Percentiles rank a stretch among this genome's conserved stretches.
These are phyloP conservation scores for Boletellus ananas DNA, from an alignment of 768 basidiomycete species.

Conservation along the genomic window DNA sequence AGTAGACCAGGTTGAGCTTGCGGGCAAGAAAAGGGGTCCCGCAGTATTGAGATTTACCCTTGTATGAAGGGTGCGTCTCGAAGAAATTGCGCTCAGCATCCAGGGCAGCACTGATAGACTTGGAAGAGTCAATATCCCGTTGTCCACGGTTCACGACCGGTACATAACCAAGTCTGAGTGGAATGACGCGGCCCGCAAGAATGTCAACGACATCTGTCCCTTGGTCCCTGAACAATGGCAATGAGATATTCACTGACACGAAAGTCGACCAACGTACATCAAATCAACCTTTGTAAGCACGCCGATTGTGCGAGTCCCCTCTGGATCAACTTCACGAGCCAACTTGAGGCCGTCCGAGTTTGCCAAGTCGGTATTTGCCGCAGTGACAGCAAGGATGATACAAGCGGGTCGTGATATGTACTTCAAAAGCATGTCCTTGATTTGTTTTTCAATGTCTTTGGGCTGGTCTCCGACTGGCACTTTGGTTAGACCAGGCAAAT, in stretches of 20 bases:
- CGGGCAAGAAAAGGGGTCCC: constrained; percentile 96
- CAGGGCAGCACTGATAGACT: constrained; percentile 79
- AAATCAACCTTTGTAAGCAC: constrained; percentile 98
- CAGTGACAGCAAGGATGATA: constrained; percentile 95
- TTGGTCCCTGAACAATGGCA: constrained; percentile 66
- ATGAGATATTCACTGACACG: constrained; percentile 2
- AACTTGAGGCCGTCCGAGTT: constrained; percentile 97
- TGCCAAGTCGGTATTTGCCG: constrained; percentile 94
- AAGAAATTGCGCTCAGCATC: constrained; percentile 92
- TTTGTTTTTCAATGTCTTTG: constrained; percentile 95
- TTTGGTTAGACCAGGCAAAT: constrained; percentile 93
- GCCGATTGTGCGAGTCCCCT: constrained; percentile 95
- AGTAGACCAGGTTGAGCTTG: constrained; percentile 86
- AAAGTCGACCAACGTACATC: constrained; percentile 59
- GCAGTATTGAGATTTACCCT: constrained; percentile 91
- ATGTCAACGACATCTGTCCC: constrained; percentile 99
- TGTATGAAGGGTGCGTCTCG: constrained; percentile 90
- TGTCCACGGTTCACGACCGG: constrained; percentile 99
- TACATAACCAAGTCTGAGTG: constrained; percentile 93
- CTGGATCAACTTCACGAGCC: constrained; percentile 95
- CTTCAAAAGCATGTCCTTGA: constrained; percentile 93
- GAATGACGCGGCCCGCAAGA: constrained; percentile 94
- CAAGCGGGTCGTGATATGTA: constrained; percentile 94
- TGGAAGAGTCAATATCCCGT: constrained; percentile 89
- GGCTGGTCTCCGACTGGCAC: constrained; percentile 97